Conservation (phyloP, 352 stramenopile species). For the Pythium brachiatum region DNA sequence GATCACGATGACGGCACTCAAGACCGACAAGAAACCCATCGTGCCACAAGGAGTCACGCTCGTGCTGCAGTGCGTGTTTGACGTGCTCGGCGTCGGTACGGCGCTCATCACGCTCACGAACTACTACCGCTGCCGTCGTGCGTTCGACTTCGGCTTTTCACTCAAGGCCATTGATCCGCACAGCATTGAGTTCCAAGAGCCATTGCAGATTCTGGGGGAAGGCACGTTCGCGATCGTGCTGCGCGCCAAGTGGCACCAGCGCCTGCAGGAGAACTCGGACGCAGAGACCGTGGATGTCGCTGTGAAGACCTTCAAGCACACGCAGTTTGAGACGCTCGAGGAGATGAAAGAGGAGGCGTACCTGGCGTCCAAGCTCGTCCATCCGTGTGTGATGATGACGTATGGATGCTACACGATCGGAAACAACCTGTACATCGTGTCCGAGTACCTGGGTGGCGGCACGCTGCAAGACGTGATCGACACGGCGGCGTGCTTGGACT, state of each 20-base stretch:
- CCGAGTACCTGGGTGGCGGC: conserved; percentile 74
- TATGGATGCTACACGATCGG: conserved; percentile 81
- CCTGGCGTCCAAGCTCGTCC: conserved; percentile 69
- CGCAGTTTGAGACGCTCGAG: conserved; percentile 70
- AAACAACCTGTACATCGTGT: conserved; percentile 82
- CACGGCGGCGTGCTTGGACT: conserved; percentile 41
- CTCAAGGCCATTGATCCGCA: conserved; percentile 75
- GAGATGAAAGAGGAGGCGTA: conserved; percentile 84
- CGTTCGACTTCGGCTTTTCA: conserved; percentile 76
- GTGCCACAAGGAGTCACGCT: conserved; percentile 37
- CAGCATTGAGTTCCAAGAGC: conserved; percentile 78
- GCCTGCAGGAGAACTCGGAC: conserved; percentile 38
- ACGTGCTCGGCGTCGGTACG: conserved; percentile 62
- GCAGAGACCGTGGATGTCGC: conserved; percentile 61
- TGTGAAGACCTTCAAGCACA: conserved; percentile 83
- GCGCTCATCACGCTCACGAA: conserved; percentile 72
- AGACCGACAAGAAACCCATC: conserved; percentile 25
- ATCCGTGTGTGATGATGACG: conserved; percentile 82
- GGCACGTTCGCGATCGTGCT: conserved; percentile 77
- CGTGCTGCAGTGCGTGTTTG: conserved; percentile 63
- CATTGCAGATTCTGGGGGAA: conserved; percentile 76
- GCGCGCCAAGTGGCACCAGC: conserved; percentile 68
- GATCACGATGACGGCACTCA: conserved; percentile 57
- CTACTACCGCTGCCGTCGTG: conserved; percentile 65
- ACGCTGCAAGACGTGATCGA: conserved; percentile 80